A percentile compares a stretch with the other conserved stretches of the same genome.
These are phyloP conservation scores for Diospyros kaki DNA, from an alignment of 148 eudicot genomes.

Conservation along the genomic window DNA sequence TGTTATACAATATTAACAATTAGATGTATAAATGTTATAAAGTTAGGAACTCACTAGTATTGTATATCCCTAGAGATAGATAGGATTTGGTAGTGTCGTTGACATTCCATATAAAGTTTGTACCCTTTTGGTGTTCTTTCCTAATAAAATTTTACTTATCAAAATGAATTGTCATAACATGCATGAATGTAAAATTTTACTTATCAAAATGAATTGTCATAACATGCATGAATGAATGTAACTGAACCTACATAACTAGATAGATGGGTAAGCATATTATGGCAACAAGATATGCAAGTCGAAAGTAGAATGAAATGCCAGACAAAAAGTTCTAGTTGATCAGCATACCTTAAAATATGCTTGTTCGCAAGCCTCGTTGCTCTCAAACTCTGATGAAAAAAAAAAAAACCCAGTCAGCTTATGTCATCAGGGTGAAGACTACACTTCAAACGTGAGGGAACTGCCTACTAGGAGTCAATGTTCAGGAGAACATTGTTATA, in stretches of 20 bases:
- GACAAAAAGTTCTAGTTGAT: background rate
- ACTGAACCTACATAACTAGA: constrained; percentile 1
- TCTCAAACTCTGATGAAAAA: constrained; percentile 67
- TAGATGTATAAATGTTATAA: no score
- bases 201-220: background rate
- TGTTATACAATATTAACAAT: no score
- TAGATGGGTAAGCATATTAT: background rate
- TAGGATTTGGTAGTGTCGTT: no score
- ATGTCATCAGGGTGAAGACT: background rate
- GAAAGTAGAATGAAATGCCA: background rate
- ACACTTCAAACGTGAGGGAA: background rate
- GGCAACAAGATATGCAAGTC: background rate
- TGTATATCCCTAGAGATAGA: no score
- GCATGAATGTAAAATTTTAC: background rate
- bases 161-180: background rate
- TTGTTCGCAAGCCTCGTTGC: constrained; percentile 71
- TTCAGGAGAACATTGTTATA: background rate
- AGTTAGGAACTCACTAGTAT: no score
- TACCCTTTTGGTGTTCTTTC: background rate
- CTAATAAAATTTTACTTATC: background rate
- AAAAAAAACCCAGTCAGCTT: constrained; percentile 2
- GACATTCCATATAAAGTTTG: background rate
- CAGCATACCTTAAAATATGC: constrained; percentile 84
- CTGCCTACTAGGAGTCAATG: background rate
- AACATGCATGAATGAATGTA: background rate